Conservation (phyloP, 2,329 filamentous ascomycete genomes). For the Epichloe glyceriae region DNA sequence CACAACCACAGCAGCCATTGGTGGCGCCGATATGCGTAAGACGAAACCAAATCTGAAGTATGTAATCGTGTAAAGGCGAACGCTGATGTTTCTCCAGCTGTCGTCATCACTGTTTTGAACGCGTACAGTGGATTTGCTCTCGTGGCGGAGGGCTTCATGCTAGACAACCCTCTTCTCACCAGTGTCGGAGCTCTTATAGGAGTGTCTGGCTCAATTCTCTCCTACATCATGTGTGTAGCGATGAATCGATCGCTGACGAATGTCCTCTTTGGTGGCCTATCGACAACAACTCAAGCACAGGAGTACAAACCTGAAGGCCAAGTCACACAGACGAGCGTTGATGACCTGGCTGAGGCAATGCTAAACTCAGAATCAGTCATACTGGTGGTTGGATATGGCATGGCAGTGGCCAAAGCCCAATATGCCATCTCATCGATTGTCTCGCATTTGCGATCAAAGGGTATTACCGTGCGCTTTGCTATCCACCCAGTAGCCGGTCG, state of each 20-base stretch:
- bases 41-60: not conserved
- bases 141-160: conserved; percentile 84
- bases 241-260: conserved; percentile 90
- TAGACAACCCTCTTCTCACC: conserved; percentile 74
- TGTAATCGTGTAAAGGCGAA: not conserved
- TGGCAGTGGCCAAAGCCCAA: conserved; percentile 89
- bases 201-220: conserved; percentile 77
- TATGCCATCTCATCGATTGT: conserved; percentile 82
- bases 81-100: conserved; percentile 29
- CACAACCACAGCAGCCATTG: conserved; percentile 78
- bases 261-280: conserved; percentile 65
- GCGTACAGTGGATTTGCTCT: conserved; percentile 85
- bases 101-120: conserved; percentile 82
- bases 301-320: conserved; percentile 69
- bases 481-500: conserved; percentile 84
- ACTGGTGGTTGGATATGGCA: conserved; percentile 83
- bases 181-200: conserved; percentile 80
- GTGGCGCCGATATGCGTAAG: conserved; percentile 79
- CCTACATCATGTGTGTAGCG: conserved; percentile 75
- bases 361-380: conserved; percentile 72
- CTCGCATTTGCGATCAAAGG: conserved; percentile 55
- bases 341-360: conserved; percentile 67
- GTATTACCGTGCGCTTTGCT: conserved; percentile 73
- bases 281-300: conserved; percentile 41
- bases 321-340: conserved; percentile 64